Evolutionary conservation across 345 rosid genomes (phyloP).

Genomic region (Lumnitzera littorea): DNA sequence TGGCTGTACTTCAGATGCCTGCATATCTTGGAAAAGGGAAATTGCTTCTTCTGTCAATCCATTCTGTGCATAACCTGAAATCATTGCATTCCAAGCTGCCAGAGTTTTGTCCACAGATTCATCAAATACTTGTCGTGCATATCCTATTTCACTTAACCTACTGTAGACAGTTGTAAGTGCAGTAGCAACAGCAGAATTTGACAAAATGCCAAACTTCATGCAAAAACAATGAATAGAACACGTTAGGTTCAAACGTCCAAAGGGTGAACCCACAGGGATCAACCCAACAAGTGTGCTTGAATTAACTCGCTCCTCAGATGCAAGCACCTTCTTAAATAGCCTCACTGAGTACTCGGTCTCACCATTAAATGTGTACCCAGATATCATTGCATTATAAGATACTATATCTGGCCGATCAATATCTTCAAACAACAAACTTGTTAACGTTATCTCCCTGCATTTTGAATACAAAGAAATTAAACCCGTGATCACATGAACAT

Average conservation of each 20-base stretch:
- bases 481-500: constrained; percentile 53
- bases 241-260: constrained; percentile 47
- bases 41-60: constrained; percentile 62
- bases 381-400: constrained; percentile 74
- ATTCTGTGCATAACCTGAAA: constrained; percentile 73
- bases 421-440: constrained; percentile 38
- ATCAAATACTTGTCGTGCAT: constrained; percentile 44
- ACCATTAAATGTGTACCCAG: constrained; percentile 54
- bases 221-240: constrained; percentile 47
- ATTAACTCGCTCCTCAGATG: constrained; percentile 35
- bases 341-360: constrained; percentile 38
- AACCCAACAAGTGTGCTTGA: constrained; percentile 61
- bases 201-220: constrained; percentile 39
- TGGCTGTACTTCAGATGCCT: constrained; percentile 36
- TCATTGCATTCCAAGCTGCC: constrained; percentile 86
- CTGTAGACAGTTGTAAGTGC: constrained; percentile 58
- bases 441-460: constrained; percentile 38
- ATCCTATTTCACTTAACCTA: constrained; percentile 53
- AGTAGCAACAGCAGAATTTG: constrained; percentile 45
- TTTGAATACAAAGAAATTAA: constrained; percentile 57
- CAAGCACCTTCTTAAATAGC: constrained; percentile 43
- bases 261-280: constrained; percentile 51
- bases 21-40: constrained; percentile 64
- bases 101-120: constrained; percentile 49
- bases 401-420: constrained; percentile 51